Base-by-base conservation (phyloP, 2,329 filamentous ascomycete genomes). In the Aspergillus tamarii region DNA sequence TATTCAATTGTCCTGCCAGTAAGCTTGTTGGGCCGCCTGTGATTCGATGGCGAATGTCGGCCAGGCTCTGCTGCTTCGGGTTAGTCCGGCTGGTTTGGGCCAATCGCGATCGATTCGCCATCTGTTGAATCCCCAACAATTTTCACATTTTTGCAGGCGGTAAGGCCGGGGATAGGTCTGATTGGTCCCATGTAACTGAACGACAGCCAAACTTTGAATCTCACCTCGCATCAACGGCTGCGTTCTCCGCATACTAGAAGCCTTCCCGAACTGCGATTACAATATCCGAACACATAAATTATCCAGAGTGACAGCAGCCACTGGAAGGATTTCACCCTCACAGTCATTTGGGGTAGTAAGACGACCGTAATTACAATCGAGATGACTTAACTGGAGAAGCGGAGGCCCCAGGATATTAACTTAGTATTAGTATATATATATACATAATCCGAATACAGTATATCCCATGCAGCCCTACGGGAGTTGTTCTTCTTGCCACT, bases 101-200 rank as follows among this genome's bases (percentile, higher is more conserved):
- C 66, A 69, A 69, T 69, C 59, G 64, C 28, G 4, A 14, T 0
- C 4, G 1, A 26, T 3, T 21, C 9, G 12, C 28, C 61, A 67
- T 63, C 65, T 68, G 71, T 75, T 75, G 73, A 73, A 71, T 76
- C 70, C 71, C 73, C 73, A 76, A 76, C 73, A 63, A 68, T 76
- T 76, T 74, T 63, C 58, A 53, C 58, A 50, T 57, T 62, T 56
- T 60, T 61, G 59, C 57, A 60, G 62, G 60, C 56, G 62, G 64
- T 66, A 57, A 63, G 53, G 46, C 21, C 26, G 23, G 19, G 1
- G 1, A 12, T 6, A 8, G 6, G 1, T 57, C 12, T 48, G 36
- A 48, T 45, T 56, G 59, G 59, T 39, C 34, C 16, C 30, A 11
- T 21, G 23, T 7, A 7, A 6, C 21, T 12, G 21, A 26, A 57